phyloP scores from a whole-genome alignment of 106 monocot genomes.

The Xerophyta viscosa region DNA sequence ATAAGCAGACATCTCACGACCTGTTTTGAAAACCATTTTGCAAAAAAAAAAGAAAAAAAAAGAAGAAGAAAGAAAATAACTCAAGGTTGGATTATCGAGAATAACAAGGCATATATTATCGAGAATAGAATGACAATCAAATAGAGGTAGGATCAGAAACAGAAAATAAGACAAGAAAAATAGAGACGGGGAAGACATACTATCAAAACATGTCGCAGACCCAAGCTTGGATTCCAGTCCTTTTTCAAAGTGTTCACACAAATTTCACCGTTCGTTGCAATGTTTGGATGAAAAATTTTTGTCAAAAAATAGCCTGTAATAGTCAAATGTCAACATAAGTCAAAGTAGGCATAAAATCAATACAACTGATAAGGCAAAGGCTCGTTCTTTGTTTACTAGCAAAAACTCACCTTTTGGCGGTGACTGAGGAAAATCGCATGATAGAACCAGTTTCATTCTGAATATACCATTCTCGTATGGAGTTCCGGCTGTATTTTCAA shows the following conservation, averaged over 20 bases:
- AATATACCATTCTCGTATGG: conserved; percentile 96
- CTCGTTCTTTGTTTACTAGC: background rate
- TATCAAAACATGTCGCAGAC: conserved; percentile 11
- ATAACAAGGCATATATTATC: too few relatives aligned
- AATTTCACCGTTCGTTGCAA: conserved; percentile 92
- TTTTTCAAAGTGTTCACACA: conserved; percentile 95
- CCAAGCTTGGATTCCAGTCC: conserved; percentile 95
- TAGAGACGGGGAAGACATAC: background rate
- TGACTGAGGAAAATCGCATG: conserved; percentile 83
- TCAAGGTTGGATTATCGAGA: too few relatives aligned
- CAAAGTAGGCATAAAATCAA: background rate
- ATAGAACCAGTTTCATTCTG: conserved; percentile 84
- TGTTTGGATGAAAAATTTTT: conserved; percentile 97
- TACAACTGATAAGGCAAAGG: background rate
- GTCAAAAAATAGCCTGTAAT: conserved; percentile 81
- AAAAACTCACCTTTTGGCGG: conserved; percentile 74
- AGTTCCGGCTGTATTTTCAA: conserved; percentile 77
- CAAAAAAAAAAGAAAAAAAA: background rate
- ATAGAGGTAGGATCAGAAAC: background rate
- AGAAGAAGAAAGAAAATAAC: background rate
- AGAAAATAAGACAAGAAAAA: background rate
- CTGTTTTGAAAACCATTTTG: conserved; percentile 18
- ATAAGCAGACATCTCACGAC: conserved; percentile 91
- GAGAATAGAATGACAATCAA: too few relatives aligned
- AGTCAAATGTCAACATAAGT: too few relatives aligned